Evolutionary conservation across 2,329 filamentous ascomycete genomes (phyloP).

Genomic region (Phaeophleospora eucalypticola): DNA sequence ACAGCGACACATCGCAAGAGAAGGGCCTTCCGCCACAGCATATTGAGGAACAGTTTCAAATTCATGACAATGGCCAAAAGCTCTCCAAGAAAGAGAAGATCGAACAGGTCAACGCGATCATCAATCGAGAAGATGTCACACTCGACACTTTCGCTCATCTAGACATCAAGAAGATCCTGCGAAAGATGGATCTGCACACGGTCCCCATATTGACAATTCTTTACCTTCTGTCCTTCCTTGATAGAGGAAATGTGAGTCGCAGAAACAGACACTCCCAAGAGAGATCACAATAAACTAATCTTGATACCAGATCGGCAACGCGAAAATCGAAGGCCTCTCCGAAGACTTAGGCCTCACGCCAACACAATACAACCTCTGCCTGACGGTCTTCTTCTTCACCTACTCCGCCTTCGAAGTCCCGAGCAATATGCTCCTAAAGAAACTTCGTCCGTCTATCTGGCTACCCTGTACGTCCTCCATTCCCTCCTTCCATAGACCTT

Average conservation of each 20-base stretch:
- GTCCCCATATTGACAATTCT: slow-evolving; percentile 38
- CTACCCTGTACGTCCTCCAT: slow-evolving; percentile 14
- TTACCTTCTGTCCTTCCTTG: slow-evolving; percentile 36
- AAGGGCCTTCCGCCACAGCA: background rate
- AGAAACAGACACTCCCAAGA: background rate
- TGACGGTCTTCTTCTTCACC: slow-evolving; percentile 36
- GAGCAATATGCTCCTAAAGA: slow-evolving; percentile 30
- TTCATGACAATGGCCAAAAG: background rate
- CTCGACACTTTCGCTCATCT: slow-evolving; percentile 6
- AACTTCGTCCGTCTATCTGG: slow-evolving; percentile 26
- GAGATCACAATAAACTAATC: background rate
- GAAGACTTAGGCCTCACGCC: slow-evolving; percentile 14
- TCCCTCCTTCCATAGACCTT: background rate
- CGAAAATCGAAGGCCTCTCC: slow-evolving; percentile 25
- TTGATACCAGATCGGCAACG: slow-evolving; percentile 26
- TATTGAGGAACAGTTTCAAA: too few relatives aligned
- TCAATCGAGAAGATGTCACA: slow-evolving; percentile 1
- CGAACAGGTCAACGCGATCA: background rate
- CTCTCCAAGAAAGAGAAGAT: background rate
- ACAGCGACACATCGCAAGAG: slow-evolving; percentile 1
- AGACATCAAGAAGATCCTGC: slow-evolving; percentile 5
- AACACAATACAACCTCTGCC: slow-evolving; percentile 30
- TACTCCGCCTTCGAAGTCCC: slow-evolving; percentile 39
- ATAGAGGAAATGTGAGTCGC: slow-evolving; percentile 20
- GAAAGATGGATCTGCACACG: slow-evolving; percentile 19